These are phyloP conservation scores for Mycena citricolor DNA, from an alignment of 1,284 basidiomycete species.

Conservation along the genomic window DNA sequence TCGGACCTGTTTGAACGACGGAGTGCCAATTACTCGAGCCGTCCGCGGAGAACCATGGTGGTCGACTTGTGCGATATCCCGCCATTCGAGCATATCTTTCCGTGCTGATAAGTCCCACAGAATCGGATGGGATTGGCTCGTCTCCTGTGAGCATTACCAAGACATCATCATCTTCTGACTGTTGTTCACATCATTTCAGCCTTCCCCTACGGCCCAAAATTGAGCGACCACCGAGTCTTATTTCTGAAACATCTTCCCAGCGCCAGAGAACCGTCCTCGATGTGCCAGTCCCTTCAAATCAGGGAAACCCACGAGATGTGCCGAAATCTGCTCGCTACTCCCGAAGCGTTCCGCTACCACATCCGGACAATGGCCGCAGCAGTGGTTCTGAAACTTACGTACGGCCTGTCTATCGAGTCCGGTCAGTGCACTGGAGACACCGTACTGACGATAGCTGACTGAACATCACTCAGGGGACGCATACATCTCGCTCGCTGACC, in stretches of 20 bases:
- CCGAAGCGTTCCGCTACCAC: constrained; percentile 36
- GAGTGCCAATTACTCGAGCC: constrained; percentile 45
- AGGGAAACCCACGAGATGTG: constrained; percentile 40
- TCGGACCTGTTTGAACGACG: constrained; percentile 47
- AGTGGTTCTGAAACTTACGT: constrained; percentile 40
- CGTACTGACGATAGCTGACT: no score
- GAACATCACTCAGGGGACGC: constrained; percentile 35
- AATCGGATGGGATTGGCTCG: constrained; percentile 51
- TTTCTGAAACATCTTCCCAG: constrained; percentile 47
- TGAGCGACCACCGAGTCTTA: constrained; percentile 39
- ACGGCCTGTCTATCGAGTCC: constrained; percentile 35
- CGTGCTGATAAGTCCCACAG: constrained; percentile 27
- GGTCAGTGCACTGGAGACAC: no score
- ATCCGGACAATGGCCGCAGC: constrained; percentile 39
- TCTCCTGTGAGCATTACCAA: constrained; percentile 41
- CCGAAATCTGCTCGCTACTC: constrained; percentile 35
- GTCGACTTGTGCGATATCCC: constrained; percentile 39
- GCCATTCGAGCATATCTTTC: background rate
- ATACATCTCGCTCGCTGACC: constrained; percentile 45
- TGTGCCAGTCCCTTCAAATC: constrained; percentile 37
- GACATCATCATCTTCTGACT: constrained; percentile 2
- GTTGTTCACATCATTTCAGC: constrained; percentile 1
- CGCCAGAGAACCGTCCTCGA: constrained; percentile 28
- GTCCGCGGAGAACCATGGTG: constrained; percentile 45
- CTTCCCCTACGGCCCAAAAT: constrained; percentile 18